A percentile compares a stretch with the other conserved stretches of the same genome.
These are phyloP conservation scores for Graphilbum ipis-grandicollis DNA, from an alignment of 2,329 filamentous ascomycete species.

Conservation along the genomic window DNA sequence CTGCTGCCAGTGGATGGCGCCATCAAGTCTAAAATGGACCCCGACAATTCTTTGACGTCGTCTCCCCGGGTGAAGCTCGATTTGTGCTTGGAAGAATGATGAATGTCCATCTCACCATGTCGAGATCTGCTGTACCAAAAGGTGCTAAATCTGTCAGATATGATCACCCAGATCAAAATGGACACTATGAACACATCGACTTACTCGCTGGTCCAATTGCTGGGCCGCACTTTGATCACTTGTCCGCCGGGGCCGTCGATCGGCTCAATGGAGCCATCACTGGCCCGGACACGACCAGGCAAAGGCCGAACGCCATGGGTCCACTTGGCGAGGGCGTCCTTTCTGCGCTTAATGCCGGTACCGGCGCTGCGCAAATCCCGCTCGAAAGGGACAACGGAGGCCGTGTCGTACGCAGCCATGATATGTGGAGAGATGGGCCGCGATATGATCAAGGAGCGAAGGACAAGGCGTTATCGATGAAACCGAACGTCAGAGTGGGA, in stretches of 20 bases:
- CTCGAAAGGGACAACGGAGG: conserved; percentile 13
- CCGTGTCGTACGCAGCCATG: conserved; percentile 6
- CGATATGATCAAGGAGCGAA: too few species aligned
- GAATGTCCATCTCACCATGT: too few species aligned
- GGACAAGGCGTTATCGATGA: too few species aligned
- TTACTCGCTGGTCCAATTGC: not conserved
- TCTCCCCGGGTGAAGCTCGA: conserved; percentile 9
- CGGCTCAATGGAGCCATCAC: conserved; percentile 4
- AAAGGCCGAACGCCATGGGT: conserved; percentile 17
- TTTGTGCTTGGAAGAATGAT: too few species aligned
- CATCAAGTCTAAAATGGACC: conserved; percentile 18
- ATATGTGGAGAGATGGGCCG: not conserved
- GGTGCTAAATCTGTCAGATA: too few species aligned
- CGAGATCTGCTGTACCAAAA: too few species aligned
- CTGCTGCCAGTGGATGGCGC: not conserved
- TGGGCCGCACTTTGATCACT: conserved; percentile 15
- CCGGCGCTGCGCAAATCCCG: conserved; percentile 26
- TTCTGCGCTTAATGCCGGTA: conserved; percentile 25
- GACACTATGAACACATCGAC: too few species aligned
- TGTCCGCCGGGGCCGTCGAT: conserved; percentile 13
- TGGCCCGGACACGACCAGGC: conserved; percentile 12
- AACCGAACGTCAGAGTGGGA: too few species aligned
- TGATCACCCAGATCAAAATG: too few species aligned
- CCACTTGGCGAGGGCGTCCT: conserved; percentile 26
- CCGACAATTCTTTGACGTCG: conserved; percentile 20